Evolutionary conservation across 768 basidiomycete genomes (phyloP), one percentile per base, ranked within the genome.

Genomic region (Calvatia gigantea): DNA sequence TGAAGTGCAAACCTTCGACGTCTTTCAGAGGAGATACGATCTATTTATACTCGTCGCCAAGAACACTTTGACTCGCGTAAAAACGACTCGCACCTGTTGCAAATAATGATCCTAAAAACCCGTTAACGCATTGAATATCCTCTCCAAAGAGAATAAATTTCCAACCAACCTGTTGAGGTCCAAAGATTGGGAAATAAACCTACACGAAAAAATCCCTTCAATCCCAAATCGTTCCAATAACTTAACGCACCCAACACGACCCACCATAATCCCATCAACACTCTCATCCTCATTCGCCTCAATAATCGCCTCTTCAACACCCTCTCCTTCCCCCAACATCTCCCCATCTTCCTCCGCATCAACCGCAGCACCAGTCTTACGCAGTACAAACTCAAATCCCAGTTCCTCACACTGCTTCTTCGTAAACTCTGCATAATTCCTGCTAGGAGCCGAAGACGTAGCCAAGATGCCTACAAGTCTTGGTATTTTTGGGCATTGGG

Each of bases 151-250:
- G 31, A 46, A 53, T n/a, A 17, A 17, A 35, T 33, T 14, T 23
- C 57, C 56, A 9, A 73, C 85, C 58, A 62, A 91, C 91, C 84
- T 93, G 92, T 58, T 85, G 85, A 32, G 77, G 83, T 21, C 96
- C 96, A 64, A 91, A 97, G 61, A 98, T 96, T 1, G 97, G 97
- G 72, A 92, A 99, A 71, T 98, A 97, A 9, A 95, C 91, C 92
- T 94, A 60, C 49, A 45, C 29, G 32, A 19, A 48, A 55, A n/a
- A 31, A 46, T 38, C 6, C 17, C 25, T 19, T 23, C 17, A 17
- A 15, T 39, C 17, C 53, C 45, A 50, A 54, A 45, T 6, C 44
- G 25, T n/a, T 15, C 7, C 44, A 32, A 17, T 23, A 28, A 17
- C 46, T 27, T 32, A 55, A 60, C 11, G 56, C 28, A 51, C 48